phyloP scores from a whole-genome alignment of 2,329 filamentous ascomycete species.

The Sarocladium oryzae region DNA sequence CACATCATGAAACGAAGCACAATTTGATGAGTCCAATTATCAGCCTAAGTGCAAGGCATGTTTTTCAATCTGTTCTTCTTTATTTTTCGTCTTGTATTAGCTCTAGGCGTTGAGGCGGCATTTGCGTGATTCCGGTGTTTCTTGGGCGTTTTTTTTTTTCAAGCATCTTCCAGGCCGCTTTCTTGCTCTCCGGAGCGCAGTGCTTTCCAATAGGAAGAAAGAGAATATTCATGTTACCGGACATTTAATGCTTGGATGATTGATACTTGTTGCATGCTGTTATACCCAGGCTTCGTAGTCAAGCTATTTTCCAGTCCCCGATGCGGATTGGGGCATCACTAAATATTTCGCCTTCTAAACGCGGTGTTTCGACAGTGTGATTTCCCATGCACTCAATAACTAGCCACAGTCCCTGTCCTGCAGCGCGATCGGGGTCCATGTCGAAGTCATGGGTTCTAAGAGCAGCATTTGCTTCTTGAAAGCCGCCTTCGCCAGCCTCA shows the following conservation, averaged over 20 bases:
- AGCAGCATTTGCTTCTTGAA: slow-evolving; percentile 59
- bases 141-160: not conserved
- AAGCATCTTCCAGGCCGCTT: not conserved
- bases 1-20: not conserved
- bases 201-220: not conserved
- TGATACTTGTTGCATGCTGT: not conserved
- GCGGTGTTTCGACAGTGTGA: slow-evolving; percentile 22
- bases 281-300: slow-evolving; percentile 9
- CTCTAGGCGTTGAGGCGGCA: not conserved
- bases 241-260: too few relatives aligned
- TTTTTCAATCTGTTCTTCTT: not conserved
- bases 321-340: slow-evolving; percentile 41
- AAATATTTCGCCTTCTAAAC: slow-evolving; percentile 46
- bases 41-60: not conserved
- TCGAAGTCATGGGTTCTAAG: slow-evolving; percentile 70
- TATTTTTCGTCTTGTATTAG: not conserved
- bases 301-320: slow-evolving; percentile 34
- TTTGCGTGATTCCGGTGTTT: not conserved
- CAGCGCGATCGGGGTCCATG: slow-evolving; percentile 56
- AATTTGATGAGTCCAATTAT: slow-evolving; percentile 20
- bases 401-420: slow-evolving; percentile 62
- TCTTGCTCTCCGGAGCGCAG: too few relatives aligned
- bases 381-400: slow-evolving; percentile 75
- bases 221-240: too few relatives aligned
- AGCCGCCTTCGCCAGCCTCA: slow-evolving; percentile 65